Evolutionary conservation across 441 rosid genomes (phyloP).

Genomic region (Euphorbia celastroides): DNA sequence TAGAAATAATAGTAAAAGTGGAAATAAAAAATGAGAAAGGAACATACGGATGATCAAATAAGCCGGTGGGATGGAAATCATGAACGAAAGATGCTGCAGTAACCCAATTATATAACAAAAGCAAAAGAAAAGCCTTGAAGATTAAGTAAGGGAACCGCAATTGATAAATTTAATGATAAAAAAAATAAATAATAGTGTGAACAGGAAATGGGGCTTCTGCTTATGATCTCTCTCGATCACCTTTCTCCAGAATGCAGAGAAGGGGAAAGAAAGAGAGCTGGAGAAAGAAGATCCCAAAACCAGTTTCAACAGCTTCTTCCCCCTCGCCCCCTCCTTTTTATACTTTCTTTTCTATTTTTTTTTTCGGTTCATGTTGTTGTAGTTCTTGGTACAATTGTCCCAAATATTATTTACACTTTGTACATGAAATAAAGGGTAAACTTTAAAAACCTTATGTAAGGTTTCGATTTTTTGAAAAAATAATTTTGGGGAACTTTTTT

Average conservation of each 20-base stretch:
- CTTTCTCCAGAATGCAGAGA: constrained; percentile 17
- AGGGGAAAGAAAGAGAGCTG: constrained; percentile 9
- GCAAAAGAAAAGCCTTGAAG: neutral
- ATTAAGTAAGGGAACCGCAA: constrained; percentile 4
- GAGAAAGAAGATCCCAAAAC: neutral
- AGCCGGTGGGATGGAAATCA: neutral
- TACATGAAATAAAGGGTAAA: too few relatives aligned
- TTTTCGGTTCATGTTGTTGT: too few relatives aligned
- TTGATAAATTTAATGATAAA: neutral
- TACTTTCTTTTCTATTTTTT: too few relatives aligned
- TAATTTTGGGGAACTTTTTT: too few relatives aligned
- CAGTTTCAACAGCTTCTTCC: neutral
- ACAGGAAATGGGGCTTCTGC: neutral
- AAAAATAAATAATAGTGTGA: neutral
- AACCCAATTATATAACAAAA: neutral
- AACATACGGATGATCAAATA: constrained; percentile 1
- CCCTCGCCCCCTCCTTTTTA: too few relatives aligned
- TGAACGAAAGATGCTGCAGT: neutral
- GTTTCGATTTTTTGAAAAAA: too few relatives aligned
- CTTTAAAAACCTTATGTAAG: too few relatives aligned
- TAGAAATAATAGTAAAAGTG: neutral
- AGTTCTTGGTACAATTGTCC: too few relatives aligned
- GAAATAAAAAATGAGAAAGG: neutral
- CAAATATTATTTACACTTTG: too few relatives aligned
- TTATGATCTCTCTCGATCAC: constrained; percentile 4